Conservation (phyloP, 805 yeast genomes). For the Ogataea zsoltii region DNA sequence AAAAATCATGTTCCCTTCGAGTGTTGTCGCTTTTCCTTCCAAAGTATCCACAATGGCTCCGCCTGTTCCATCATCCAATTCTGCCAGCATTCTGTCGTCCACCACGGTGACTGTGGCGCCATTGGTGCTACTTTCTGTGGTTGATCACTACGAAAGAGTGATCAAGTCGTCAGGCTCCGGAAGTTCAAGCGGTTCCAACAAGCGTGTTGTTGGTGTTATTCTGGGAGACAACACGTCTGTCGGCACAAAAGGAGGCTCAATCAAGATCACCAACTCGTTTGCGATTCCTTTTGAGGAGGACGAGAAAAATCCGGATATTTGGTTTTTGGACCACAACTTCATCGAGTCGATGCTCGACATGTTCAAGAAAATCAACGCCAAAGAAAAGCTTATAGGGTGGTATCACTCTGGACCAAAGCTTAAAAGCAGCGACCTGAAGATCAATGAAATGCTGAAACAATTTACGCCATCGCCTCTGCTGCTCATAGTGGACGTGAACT, state of each 20-base stretch:
- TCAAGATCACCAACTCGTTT: constrained; percentile 86
- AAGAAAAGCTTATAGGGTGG: constrained; percentile 97
- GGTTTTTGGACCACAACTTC: constrained; percentile 97
- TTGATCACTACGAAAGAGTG: constrained; percentile 91
- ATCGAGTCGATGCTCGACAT: constrained; percentile 96
- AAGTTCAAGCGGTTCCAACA: constrained; percentile 38
- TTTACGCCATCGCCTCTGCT: constrained; percentile 81
- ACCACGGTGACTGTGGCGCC: constrained; percentile 88
- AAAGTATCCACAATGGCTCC: constrained; percentile 14
- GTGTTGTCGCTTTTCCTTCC: neutral
- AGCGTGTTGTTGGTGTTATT: constrained; percentile 91
- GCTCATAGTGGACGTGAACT: constrained; percentile 89
- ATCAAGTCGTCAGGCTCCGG: constrained; percentile 46
- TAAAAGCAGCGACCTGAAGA: constrained; percentile 82
- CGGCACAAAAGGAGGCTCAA: constrained; percentile 33
- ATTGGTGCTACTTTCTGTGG: constrained; percentile 86
- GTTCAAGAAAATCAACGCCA: constrained; percentile 97
- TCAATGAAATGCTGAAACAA: constrained; percentile 84
- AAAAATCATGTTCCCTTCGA: neutral
- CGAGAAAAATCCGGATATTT: constrained; percentile 83
- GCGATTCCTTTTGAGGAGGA: constrained; percentile 99
- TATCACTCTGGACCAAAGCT: constrained; percentile 97
- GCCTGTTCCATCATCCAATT: constrained; percentile 27
- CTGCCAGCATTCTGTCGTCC: constrained; percentile 23
- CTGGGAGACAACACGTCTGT: constrained; percentile 72